A percentile compares a stretch with the other conserved stretches of the same genome.
Conservation (phyloP, 768 basidiomycete genomes). For the Pisolithus albus region DNA sequence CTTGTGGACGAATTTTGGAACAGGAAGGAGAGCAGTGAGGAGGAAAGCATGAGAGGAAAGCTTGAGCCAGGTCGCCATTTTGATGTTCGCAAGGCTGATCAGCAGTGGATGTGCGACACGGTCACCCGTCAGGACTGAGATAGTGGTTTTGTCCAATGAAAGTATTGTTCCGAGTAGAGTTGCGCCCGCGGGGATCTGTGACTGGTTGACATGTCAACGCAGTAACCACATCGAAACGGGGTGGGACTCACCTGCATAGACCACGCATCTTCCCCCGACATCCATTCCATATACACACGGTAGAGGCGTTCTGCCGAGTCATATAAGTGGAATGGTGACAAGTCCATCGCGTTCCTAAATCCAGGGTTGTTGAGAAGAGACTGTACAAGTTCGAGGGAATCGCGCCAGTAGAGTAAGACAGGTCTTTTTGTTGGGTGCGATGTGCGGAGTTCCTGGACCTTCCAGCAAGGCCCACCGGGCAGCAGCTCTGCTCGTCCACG, state of each 20-base stretch:
- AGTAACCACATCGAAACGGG: not conserved
- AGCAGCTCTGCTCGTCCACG: constrained; percentile 20
- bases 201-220: constrained; percentile 3
- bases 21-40: constrained; percentile 11
- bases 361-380: constrained; percentile 22
- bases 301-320: constrained; percentile 4
- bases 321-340: constrained; percentile 11
- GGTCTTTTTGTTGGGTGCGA: constrained; percentile 17
- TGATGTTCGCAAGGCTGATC: constrained; percentile 2
- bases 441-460: constrained; percentile 5
- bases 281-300: constrained; percentile 18
- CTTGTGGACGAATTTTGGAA: constrained; percentile 13
- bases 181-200: constrained; percentile 15
- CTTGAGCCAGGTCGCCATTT: not conserved
- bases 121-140: constrained; percentile 12
- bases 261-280: constrained; percentile 17
- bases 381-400: constrained; percentile 23
- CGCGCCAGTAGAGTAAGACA: constrained; percentile 21
- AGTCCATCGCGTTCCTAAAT: constrained; percentile 15
- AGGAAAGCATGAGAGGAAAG: constrained; percentile 4
- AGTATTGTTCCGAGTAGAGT: constrained; percentile 21
- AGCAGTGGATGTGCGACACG: constrained; percentile 7
- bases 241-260: constrained; percentile 17
- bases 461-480: constrained; percentile 24
- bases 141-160: constrained; percentile 16